phyloP scores from a whole-genome alignment of 768 basidiomycete genomes.

The Boletales sp. region DNA sequence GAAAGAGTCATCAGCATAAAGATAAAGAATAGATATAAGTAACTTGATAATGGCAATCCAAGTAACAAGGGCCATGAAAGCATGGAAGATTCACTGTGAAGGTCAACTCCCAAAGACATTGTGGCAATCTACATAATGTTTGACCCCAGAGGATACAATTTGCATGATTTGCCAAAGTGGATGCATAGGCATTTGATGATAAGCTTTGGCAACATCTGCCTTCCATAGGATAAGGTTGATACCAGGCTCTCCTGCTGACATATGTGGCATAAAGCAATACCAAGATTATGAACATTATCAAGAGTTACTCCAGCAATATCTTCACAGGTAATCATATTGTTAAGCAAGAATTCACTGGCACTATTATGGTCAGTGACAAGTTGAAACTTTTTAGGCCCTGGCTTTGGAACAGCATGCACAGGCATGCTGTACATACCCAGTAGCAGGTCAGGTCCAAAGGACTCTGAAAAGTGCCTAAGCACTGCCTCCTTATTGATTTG shows the following conservation, averaged over 20 bases:
- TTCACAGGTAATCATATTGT: conserved; percentile 23
- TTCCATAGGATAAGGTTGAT: conserved; percentile 22
- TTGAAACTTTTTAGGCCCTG: conserved; percentile 32
- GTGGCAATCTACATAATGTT: conserved; percentile 17
- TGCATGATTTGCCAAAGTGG: conserved; percentile 42
- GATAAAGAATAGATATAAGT: conserved; percentile 7
- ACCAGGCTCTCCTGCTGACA: fast-evolving
- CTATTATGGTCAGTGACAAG: conserved; percentile 40
- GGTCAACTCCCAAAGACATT: conserved; percentile 25
- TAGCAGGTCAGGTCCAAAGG: conserved; percentile 23
- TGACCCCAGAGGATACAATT: conserved; percentile 17
- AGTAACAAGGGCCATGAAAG: conserved; percentile 31
- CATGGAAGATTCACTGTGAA: conserved; percentile 23
- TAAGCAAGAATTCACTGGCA: conserved; percentile 32
- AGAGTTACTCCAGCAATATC: conserved; percentile 26
- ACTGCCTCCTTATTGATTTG: background rate
- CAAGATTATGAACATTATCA: conserved; percentile 35
- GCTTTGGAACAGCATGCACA: conserved; percentile 40
- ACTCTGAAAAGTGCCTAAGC: background rate
- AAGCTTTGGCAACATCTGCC: conserved; percentile 37
- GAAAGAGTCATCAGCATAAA: conserved; percentile 31
- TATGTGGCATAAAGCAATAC: background rate
- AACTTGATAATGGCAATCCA: conserved; percentile 26
- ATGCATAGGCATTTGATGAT: conserved; percentile 34
- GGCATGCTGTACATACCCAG: conserved; percentile 45